These are phyloP conservation scores for Pestalotiopsis sp. DNA, from an alignment of 2,329 filamentous ascomycete genomes.

Conservation along the genomic window DNA sequence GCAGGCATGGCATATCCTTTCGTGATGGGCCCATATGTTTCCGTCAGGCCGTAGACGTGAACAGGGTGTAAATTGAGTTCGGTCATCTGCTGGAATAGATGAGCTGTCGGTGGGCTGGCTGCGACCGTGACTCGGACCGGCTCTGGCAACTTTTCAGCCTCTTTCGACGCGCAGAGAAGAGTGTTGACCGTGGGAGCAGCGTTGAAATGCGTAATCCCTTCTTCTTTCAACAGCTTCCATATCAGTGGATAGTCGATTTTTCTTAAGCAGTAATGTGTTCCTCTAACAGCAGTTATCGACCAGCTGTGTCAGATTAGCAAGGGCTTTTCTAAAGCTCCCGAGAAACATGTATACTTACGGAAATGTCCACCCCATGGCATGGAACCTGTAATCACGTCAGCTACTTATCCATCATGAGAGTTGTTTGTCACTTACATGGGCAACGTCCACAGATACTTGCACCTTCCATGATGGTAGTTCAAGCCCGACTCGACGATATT, in stretches of 20 bases:
- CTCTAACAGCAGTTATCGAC: slow-evolving; percentile 88
- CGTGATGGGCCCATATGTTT: slow-evolving; percentile 95
- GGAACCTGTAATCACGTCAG: slow-evolving; percentile 48
- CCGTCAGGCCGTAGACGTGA: slow-evolving; percentile 85
- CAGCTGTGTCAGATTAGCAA: slow-evolving; percentile 45
- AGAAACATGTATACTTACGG: slow-evolving; percentile 43
- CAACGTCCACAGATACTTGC: slow-evolving; percentile 87
- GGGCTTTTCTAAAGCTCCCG: not conserved
- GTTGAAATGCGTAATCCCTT: slow-evolving; percentile 91
- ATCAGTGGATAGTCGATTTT: slow-evolving; percentile 96
- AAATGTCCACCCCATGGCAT: slow-evolving; percentile 79
- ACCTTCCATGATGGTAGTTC: slow-evolving; percentile 69
- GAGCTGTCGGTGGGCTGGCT: slow-evolving; percentile 84
- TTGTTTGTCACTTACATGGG: slow-evolving; percentile 68
- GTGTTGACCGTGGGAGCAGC: slow-evolving; percentile 97
- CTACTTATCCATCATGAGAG: not conserved
- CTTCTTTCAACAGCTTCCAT: slow-evolving; percentile 84
- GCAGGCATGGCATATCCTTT: slow-evolving; percentile 86
- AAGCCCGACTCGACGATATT: slow-evolving; percentile 90
- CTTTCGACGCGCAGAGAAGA: slow-evolving; percentile 77
- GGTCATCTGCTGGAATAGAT: slow-evolving; percentile 89
- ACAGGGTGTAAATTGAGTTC: slow-evolving; percentile 83
- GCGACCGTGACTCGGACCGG: slow-evolving; percentile 89
- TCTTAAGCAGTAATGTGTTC: slow-evolving; percentile 91
- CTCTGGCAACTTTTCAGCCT: slow-evolving; percentile 69